Base-by-base conservation (phyloP, 345 rosid genomes). In the Eucalyptus guilfoylei region DNA sequence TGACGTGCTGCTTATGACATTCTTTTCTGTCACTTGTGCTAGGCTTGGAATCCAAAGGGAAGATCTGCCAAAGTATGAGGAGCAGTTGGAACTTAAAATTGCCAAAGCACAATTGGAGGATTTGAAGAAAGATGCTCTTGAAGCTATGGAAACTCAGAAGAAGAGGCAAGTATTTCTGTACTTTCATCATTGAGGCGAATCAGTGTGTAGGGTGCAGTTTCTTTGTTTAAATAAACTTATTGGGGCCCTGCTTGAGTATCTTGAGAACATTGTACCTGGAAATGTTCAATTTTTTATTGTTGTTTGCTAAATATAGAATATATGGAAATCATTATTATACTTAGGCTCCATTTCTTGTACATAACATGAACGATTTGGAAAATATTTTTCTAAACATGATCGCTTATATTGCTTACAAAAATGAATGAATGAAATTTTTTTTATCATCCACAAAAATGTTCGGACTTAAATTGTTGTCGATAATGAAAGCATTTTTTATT, bases 111-210 rank as follows among this genome's bases (percentile, higher is more conserved):
- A 97, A 86, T 86, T 98, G 91, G 98, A 94, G 92, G 99, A 98
- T 87, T 93, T 97, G 91, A 97, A 96, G 94, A 96, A 97, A 90
- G 97, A 96, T 88, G 98, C 99, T 67, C 58, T 95, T 86, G 99
- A 98, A 91, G 99, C 96, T 42, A 97, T 98, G 99, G 99, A 96
- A 91, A 92, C 99, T 86, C 99, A 97, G 92, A 94, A 93, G 95
- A 98, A 98, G 94, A 94, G 96, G 99, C 97, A 91, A 85, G 86
- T 86, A 67, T 55, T 58, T 88, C 40, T 17, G 32, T 45, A 37
- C 21, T 80, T 28, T 45, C 62, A 45, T 87, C 55, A 87, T 87
- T 9, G 40, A 45, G 76, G 72, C 26, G 15, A 37, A 54, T 64
- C 45, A 55, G 14, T 21, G 6, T 10, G 30, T 87, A 87, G 88